Evolutionary conservation across 768 basidiomycete species (phyloP), one percentile per base, ranked within the genome.

Genomic region (Collybia mongolica): DNA sequence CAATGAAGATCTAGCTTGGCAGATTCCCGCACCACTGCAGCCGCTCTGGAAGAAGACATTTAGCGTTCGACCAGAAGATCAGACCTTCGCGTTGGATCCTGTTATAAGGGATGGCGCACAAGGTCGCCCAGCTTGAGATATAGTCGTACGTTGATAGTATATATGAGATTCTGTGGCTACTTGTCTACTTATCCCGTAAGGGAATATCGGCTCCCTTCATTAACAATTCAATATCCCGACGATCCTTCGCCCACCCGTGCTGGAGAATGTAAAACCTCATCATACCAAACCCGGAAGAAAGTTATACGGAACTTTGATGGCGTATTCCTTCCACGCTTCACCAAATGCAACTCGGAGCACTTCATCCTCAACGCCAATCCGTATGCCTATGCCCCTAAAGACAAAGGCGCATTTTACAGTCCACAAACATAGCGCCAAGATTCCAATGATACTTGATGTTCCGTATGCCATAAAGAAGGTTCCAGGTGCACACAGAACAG

Each of bases 331-430:
- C 54, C 54, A 55, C 8, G 45, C 41, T 17, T 41, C 42, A 4
- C 51, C 51, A 19, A 55, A 55, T 15, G 45, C 35, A 23, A 29
- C 22, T 3, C 47, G 39, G 3, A 55, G 46, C 17, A 44, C 44
- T 36, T 48, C 41, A 24, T 55, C 54, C 28, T 55, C 72, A n/a
- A 64, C 66, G 20, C 54, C 54, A 23, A 68, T 43, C 49, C 72
- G 56, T 19, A 63, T 53, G 26, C 54, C 53, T 60, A 67, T 71
- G 18, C 68, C 68, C 18, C 61, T 60, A 52, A 69, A 68, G 9
- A 66, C 67, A 44, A 67, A 67, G 6, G 51, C n/a, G 41, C 70
- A 71, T 46, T 71, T 72, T 17, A 64, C 39, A 5, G 62, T 7
- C 70, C 72, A 73, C 8, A 71, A 53, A 18, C 39, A 20, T 3